Evolutionary conservation across 805 yeast species (phyloP), one percentile per base, ranked within the genome.

Genomic region (Candida saitoana): DNA sequence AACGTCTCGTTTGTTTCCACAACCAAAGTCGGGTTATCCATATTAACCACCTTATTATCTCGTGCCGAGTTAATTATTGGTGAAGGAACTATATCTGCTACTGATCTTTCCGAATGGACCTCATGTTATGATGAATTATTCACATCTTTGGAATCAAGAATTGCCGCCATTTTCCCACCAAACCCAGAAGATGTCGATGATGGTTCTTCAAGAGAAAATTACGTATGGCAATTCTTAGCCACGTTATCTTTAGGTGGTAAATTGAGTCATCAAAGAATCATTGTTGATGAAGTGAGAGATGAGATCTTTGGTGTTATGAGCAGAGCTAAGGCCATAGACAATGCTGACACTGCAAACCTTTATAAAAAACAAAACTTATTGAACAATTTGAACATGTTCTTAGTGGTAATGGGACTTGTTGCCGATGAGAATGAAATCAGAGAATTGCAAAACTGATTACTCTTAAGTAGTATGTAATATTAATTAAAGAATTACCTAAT

Each of bases 161-260:
- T 91, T 44, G 73, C 84, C 1, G 70, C 79, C 14, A 77, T 90
- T 35, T 90, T 91, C 82, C 96, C 96, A 42, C 87, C 91, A 34
- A 69, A 74, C 45, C 67, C 63, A 38, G 71, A 66, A 39, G 70
- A 65, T 32, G 59, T 60, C 31, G 69, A 69, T 40, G 91, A 84
- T 55, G 89, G 82, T 49, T 78, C 89, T 1, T 51, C 65, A 3
- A 59, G 64, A 41, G 71, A 65, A 47, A 65, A 68, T 29, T 89
- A 90, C 56, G 88, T 88, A 39, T 91, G 99, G 99, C 97, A 91
- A 67, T 90, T 91, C 58, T 76, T 91, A 62, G 99, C 99, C 17
- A 84, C 96, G 11, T 74, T 91, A 46, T 91, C 98, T 0, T 71
- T 91, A 48, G 91, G 96, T 47, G 96, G 97, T 49, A 83, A 85